Evolutionary conservation across 495 filamentous ascomycete species (phyloP), one percentile per base, ranked within the genome.

Genomic region (Penicillium arizonense): DNA sequence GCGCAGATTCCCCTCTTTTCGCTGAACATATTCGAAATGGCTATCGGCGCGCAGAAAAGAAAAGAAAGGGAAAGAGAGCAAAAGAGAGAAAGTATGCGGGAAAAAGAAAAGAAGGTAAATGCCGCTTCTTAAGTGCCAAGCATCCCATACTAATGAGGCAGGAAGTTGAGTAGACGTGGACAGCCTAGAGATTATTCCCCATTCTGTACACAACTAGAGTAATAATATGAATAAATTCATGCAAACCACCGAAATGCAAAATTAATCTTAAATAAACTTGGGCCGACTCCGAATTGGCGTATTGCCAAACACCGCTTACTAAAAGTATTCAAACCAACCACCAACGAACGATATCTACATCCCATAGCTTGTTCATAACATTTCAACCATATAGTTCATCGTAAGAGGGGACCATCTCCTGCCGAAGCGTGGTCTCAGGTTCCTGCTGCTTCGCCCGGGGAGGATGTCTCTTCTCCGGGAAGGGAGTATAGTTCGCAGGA

Each of bases 361-460:
- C 20, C 23, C 45, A 43, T 44, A 10, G 26, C 12, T 11, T 24
- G 23, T 13, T 34, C 9, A 48, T 26, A 35, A 4, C 13, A 26
- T 26, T 44, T 61, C 61, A 77, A 13, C 74, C 74, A 52, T 73
- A 77, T 8, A 77, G 63, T 28, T 77, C 74, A 55, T 77, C 74
- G 32, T 77, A 70, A 14, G 74, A 77, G 6, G 72, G 74, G 2
- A 76, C 74, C 58, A 77, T 50, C 44, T 71, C 63, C 44, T 69
- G 69, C 23, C 34, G 45, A 28, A 55, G 40, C 21, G 37, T 28
- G 14, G 61, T 44, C 16, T 56, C 62, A 24, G 57, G 52, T 14
- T 65, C 64, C 47, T 44, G 58, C 18, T 56, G 52, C 42, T 67
- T 64, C 1, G 58, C 48, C 23, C 62, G 63, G 35, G 51, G 54